These are phyloP conservation scores for Uronychia binucleata DNA, from an alignment of 73 alveolate species.

Conservation along the genomic window DNA sequence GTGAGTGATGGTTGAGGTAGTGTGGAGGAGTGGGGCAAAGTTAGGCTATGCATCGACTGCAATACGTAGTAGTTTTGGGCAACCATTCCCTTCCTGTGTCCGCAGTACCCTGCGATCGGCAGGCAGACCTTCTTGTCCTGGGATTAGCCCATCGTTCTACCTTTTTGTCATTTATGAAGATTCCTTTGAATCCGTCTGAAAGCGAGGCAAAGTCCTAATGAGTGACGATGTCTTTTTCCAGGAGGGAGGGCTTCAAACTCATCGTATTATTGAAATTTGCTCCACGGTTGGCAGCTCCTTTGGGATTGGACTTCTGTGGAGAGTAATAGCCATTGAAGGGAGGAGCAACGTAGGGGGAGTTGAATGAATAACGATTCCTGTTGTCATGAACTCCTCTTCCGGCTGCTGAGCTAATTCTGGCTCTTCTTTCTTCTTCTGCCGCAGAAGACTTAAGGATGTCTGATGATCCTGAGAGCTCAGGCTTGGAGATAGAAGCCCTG, in stretches of 20 bases:
- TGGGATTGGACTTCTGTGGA: background rate
- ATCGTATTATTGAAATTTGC: background rate
- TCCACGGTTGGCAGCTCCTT: background rate
- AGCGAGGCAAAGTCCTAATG: slow-evolving; percentile 32
- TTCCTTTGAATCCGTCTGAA: slow-evolving; percentile 50
- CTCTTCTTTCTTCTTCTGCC: background rate
- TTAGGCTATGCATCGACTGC: slow-evolving; percentile 39
- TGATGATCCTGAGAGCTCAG: background rate
- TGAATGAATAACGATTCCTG: background rate
- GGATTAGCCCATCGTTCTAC: background rate
- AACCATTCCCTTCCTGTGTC: slow-evolving; percentile 61
- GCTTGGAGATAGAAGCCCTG: background rate
- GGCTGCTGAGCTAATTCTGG: background rate
- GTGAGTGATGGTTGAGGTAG: no score
- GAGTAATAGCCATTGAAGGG: background rate
- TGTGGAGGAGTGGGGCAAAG: no score
- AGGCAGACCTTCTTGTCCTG: slow-evolving; percentile 23
- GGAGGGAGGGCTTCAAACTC: slow-evolving; percentile 1
- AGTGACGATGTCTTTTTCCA: slow-evolving; percentile 30
- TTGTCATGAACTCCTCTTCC: background rate
- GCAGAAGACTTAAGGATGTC: background rate
- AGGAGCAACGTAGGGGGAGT: background rate
- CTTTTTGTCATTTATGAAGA: slow-evolving; percentile 12
- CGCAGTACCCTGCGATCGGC: slow-evolving; percentile 64
- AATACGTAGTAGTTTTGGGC: slow-evolving; percentile 59